These are phyloP conservation scores for Aristolochia fimbriata DNA, from an alignment of 164 flowering plant genomes.

Conservation along the genomic window DNA sequence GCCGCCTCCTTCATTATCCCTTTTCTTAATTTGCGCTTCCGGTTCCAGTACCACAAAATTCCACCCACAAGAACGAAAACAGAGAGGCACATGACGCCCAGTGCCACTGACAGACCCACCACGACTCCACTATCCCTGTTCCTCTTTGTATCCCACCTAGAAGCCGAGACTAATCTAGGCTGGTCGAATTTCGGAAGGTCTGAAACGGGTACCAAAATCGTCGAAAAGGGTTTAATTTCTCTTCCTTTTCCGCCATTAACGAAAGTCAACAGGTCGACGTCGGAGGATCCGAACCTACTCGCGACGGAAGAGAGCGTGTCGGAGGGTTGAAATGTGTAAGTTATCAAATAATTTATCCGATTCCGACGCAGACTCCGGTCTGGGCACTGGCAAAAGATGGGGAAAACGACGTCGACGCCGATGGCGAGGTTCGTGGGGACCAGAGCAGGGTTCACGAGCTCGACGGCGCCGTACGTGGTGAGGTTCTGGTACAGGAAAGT, in stretches of 20 bases:
- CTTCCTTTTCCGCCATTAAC: slow-evolving; percentile 32
- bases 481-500: slow-evolving; percentile 41
- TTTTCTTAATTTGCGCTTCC: slow-evolving; percentile 17
- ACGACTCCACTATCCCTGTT: slow-evolving; percentile 18
- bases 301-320: slow-evolving; percentile 48
- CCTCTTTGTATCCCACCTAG: slow-evolving; percentile 5
- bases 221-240: slow-evolving; percentile 19
- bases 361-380: slow-evolving; percentile 27
- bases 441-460: slow-evolving; percentile 55
- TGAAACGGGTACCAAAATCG: slow-evolving; percentile 63
- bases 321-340: slow-evolving; percentile 59
- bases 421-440: slow-evolving; percentile 32
- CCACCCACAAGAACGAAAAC: slow-evolving; percentile 26
- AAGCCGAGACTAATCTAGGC: slow-evolving; percentile 21
- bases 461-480: slow-evolving; percentile 64
- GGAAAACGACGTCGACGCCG: slow-evolving; percentile 42
- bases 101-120: slow-evolving; percentile 48
- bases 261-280: slow-evolving; percentile 19
- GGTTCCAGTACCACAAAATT: slow-evolving; percentile 24
- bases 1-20: slow-evolving; percentile 3
- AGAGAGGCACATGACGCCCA: slow-evolving; percentile 34
- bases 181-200: slow-evolving; percentile 42
- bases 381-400: slow-evolving; percentile 80
- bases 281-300: slow-evolving; percentile 27
- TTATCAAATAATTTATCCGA: slow-evolving; percentile 33